Evolutionary conservation across 2,329 filamentous ascomycete species (phyloP).

Genomic region (Akanthomyces dipterigenus): DNA sequence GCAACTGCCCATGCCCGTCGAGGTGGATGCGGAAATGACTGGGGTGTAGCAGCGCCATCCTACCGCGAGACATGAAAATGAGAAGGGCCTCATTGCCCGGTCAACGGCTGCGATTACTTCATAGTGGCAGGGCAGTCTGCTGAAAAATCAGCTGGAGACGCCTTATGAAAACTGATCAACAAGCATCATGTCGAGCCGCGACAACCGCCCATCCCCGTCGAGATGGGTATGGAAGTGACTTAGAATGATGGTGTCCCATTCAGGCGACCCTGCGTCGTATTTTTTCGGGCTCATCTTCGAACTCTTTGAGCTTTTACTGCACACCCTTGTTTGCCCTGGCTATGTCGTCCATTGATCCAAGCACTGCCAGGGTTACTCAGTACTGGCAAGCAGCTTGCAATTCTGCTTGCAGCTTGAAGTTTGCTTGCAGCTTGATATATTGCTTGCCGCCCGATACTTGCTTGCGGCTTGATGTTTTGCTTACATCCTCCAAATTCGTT

Average conservation of each 20-base stretch:
- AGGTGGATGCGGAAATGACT: slow-evolving; percentile 26
- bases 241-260: background rate
- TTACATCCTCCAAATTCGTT: background rate
- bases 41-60: slow-evolving; percentile 19
- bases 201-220: slow-evolving; percentile 35
- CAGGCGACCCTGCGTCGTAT: too few species aligned
- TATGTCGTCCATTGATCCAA: too few species aligned
- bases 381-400: background rate
- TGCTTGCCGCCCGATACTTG: background rate
- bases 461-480: background rate
- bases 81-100: slow-evolving; percentile 53
- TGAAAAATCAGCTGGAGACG: slow-evolving; percentile 57
- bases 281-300: too few species aligned
- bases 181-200: slow-evolving; percentile 43
- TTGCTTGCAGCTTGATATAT: background rate
- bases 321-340: background rate
- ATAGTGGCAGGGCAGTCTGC: slow-evolving; percentile 51
- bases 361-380: too few species aligned
- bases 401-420: background rate
- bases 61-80: slow-evolving; percentile 55
- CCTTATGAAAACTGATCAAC: slow-evolving; percentile 56
- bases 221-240: slow-evolving; percentile 26
- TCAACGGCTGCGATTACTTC: slow-evolving; percentile 49
- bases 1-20: slow-evolving; percentile 35
- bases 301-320: background rate